Percentiles rank a stretch among this genome's conserved stretches.
Evolutionary conservation across 495 filamentous ascomycete species (phyloP).

Genomic region (Lasiosphaeria miniovina): DNA sequence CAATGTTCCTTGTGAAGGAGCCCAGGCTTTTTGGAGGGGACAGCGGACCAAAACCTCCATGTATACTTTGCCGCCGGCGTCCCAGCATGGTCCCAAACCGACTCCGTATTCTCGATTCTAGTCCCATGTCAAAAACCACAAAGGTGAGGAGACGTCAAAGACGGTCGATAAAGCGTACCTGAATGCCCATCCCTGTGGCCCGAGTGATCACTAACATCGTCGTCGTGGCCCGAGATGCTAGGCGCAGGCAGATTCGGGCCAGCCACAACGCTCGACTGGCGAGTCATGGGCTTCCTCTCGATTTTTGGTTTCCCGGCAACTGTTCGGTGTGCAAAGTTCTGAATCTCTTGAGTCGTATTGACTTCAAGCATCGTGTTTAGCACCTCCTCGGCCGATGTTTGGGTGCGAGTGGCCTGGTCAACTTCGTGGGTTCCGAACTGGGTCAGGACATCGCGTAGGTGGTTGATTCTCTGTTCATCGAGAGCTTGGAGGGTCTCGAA

Average conservation of each 20-base stretch:
- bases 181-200: slow-evolving; percentile 47
- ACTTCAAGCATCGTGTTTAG: slow-evolving; percentile 84
- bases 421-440: slow-evolving; percentile 91
- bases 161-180: slow-evolving; percentile 31
- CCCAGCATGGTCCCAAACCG: slow-evolving; percentile 80
- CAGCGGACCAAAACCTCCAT: slow-evolving; percentile 49
- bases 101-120: slow-evolving; percentile 55
- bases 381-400: slow-evolving; percentile 74
- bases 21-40: slow-evolving; percentile 44
- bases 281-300: slow-evolving; percentile 40
- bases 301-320: slow-evolving; percentile 49
- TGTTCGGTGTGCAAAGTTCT: slow-evolving; percentile 64
- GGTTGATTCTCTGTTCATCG: slow-evolving; percentile 86
- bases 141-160: neutral
- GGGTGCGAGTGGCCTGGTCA: slow-evolving; percentile 77
- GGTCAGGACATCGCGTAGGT: slow-evolving; percentile 87
- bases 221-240: slow-evolving; percentile 32
- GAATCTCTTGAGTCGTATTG: slow-evolving; percentile 84
- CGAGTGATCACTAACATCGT: slow-evolving; percentile 65
- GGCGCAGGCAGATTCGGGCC: slow-evolving; percentile 30
- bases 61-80: slow-evolving; percentile 58
- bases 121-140: slow-evolving; percentile 4
- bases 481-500: slow-evolving; percentile 91
- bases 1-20: slow-evolving; percentile 51
- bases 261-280: slow-evolving; percentile 39